These are phyloP conservation scores for Pseudonitzschia delicatissima DNA, from an alignment of 108 stramenopile species.

Conservation along the genomic window DNA sequence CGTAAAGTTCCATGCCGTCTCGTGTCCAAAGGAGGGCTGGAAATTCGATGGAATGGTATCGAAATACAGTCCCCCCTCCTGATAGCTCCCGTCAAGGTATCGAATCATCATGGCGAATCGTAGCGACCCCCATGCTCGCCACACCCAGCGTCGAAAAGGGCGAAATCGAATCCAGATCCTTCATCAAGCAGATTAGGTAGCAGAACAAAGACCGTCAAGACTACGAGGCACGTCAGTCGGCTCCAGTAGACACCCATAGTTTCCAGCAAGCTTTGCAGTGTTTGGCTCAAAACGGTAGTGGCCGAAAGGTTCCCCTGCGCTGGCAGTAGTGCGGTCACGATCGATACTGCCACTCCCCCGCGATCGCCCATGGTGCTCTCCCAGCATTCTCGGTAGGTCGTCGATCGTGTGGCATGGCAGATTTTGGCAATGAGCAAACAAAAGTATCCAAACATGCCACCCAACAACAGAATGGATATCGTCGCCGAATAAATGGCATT, in stretches of 20 bases:
- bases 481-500: constrained; percentile 52
- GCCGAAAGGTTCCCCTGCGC: constrained; percentile 25
- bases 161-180: constrained; percentile 58
- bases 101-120: constrained; percentile 48
- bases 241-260: constrained; percentile 45
- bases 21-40: constrained; percentile 59
- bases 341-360: constrained; percentile 11
- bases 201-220: constrained; percentile 53
- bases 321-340: constrained; percentile 2
- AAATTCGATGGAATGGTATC: constrained; percentile 36
- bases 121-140: constrained; percentile 48
- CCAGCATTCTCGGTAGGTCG: constrained; percentile 82
- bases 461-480: constrained; percentile 55
- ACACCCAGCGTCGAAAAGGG: constrained; percentile 67
- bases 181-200: constrained; percentile 83
- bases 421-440: constrained; percentile 65
- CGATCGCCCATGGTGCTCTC: constrained; percentile 40
- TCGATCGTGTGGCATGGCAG: constrained; percentile 45
- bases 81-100: constrained; percentile 68
- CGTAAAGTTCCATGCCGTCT: constrained; percentile 21
- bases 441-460: constrained; percentile 73
- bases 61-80: constrained; percentile 28
- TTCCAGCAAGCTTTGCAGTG: constrained; percentile 70
- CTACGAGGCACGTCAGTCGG: constrained; percentile 10
- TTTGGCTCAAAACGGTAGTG: constrained; percentile 47